Evolutionary conservation across 164 flowering plant species (phyloP).

Genomic region (Chimonanthus praecox): DNA sequence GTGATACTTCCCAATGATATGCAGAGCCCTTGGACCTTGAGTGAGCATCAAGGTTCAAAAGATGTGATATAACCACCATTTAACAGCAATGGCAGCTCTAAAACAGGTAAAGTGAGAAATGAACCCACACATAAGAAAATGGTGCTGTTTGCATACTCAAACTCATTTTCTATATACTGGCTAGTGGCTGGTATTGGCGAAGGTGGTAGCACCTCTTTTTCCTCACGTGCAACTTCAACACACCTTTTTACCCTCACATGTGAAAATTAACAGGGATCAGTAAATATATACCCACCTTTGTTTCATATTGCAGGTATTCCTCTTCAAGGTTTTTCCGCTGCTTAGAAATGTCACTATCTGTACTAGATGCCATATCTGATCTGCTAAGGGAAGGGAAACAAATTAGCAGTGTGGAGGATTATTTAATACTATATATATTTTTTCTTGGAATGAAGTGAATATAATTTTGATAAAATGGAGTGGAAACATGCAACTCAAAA

Average conservation of each 20-base stretch:
- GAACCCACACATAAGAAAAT: background rate
- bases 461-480: no score
- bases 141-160: background rate
- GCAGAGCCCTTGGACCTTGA: background rate
- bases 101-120: no score
- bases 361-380: conserved; percentile 28
- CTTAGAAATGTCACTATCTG: conserved; percentile 39
- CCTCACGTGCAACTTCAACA: background rate
- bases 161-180: background rate
- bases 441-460: no score
- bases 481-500: no score
- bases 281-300: conserved; percentile 49
- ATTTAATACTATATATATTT: background rate
- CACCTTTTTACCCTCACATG: background rate
- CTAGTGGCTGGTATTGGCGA: no score
- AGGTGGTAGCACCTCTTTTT: background rate
- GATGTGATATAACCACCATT: background rate
- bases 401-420: background rate
- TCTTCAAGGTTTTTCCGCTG: conserved; percentile 76
- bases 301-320: conserved; percentile 74
- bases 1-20: background rate
- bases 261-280: background rate
- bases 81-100: no score
- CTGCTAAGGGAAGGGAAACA: conserved; percentile 23
- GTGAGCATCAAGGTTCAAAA: background rate